Percentiles rank a stretch among this genome's conserved stretches.
Conservation (phyloP, 2,329 filamentous ascomycete genomes). For the Pseudogymnoascus sp. region DNA sequence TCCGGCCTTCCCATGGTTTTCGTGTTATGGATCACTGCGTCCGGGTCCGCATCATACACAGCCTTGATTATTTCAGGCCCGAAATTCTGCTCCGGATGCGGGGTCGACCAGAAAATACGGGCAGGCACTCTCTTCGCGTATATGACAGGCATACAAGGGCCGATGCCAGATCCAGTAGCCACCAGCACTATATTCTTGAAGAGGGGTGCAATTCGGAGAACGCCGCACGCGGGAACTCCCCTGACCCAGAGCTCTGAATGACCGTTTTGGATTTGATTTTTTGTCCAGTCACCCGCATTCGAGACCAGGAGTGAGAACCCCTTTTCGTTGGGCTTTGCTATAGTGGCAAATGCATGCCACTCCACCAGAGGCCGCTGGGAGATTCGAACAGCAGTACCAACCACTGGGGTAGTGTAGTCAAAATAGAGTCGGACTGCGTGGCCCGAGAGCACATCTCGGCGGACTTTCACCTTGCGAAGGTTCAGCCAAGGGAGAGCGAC, state of each 20-base stretch:
- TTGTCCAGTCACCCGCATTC: constrained; percentile 69
- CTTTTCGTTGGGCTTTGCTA: constrained; percentile 47
- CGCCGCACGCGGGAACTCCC: constrained; percentile 57
- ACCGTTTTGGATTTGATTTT: constrained; percentile 50
- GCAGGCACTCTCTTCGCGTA: constrained; percentile 38
- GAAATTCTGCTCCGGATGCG: constrained; percentile 27
- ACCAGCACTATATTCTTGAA: constrained; percentile 59
- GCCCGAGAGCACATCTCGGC: constrained; percentile 57
- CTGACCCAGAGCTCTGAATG: constrained; percentile 59
- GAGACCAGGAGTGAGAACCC: constrained; percentile 64
- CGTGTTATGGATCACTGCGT: constrained; percentile 29
- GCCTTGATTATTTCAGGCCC: constrained; percentile 25
- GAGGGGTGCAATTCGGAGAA: constrained; percentile 57
- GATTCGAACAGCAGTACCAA: constrained; percentile 50
- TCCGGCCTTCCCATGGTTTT: constrained; percentile 25
- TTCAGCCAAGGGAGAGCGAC: constrained; percentile 66
- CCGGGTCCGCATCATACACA: constrained; percentile 23
- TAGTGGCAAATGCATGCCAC: constrained; percentile 70
- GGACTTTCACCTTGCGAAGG: constrained; percentile 59
- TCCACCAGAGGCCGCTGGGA: constrained; percentile 57
- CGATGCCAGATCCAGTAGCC: constrained; percentile 66
- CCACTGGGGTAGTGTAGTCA: constrained; percentile 50
- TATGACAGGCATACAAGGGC: constrained; percentile 40
- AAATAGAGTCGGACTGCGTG: constrained; percentile 68
- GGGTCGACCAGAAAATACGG: constrained; percentile 31